Conservation (phyloP, 1,139 yeast species). For the Hansenula sp. region DNA sequence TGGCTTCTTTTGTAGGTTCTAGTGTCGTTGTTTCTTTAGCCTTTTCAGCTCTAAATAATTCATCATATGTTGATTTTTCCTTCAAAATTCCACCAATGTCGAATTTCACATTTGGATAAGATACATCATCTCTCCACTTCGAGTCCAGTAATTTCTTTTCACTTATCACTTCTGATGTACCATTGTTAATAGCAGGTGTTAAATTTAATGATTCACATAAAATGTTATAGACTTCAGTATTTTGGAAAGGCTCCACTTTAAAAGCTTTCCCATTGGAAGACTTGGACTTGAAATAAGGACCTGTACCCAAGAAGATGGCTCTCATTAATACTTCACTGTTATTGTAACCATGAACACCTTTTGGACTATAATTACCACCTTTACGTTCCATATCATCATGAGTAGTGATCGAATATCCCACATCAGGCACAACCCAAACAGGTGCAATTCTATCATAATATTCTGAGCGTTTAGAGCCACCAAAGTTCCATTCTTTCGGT, state of each 20-base stretch:
- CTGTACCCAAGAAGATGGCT: conserved; percentile 72
- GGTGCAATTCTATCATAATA: conserved; percentile 72
- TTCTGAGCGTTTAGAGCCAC: conserved; percentile 38
- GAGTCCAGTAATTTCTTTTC: conserved; percentile 33
- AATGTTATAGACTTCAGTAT: conserved; percentile 69
- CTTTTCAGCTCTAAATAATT: conserved; percentile 13
- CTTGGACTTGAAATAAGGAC: conserved; percentile 61
- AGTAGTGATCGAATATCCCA: conserved; percentile 77
- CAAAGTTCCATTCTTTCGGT: conserved; percentile 65
- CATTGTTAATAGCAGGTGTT: conserved; percentile 57
- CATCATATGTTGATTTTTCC: conserved; percentile 50
- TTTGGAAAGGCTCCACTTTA: conserved; percentile 58
- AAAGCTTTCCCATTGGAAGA: conserved; percentile 20
- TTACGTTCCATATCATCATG: conserved; percentile 49
- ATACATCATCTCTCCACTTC: conserved; percentile 50
- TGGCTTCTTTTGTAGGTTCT: conserved; percentile 4
- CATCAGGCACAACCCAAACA: conserved; percentile 76
- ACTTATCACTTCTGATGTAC: conserved; percentile 33
- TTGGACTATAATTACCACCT: conserved; percentile 49
- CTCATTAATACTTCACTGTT: conserved; percentile 77
- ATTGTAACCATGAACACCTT: conserved; percentile 84
- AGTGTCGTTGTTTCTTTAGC: conserved; percentile 12
- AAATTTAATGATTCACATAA: conserved; percentile 65
- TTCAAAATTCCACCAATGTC: conserved; percentile 39
- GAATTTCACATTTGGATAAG: conserved; percentile 58